Percentiles rank a stretch among this genome's conserved stretches.
Conservation (phyloP, 2,329 filamentous ascomycete genomes). For the Scytalidium sp. region DNA sequence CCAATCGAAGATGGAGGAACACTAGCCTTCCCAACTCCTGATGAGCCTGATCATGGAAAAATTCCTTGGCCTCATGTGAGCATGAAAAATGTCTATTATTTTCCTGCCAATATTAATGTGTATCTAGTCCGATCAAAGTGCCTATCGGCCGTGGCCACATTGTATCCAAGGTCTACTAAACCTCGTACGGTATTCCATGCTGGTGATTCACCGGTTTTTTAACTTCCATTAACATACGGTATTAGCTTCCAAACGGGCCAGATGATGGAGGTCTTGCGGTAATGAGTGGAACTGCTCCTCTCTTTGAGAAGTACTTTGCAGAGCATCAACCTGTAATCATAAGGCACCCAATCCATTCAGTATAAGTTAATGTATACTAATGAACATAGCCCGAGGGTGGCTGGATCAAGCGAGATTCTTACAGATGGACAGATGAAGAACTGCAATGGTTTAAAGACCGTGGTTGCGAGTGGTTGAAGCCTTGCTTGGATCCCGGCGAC, state of each 20-base stretch:
- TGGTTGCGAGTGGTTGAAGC: conserved; percentile 35
- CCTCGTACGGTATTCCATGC: conserved; percentile 8
- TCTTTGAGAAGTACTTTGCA: conserved; percentile 25
- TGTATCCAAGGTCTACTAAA: conserved; percentile 45
- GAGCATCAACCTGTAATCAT: neutral
- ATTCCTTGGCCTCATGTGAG: neutral
- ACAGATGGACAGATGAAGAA: conserved; percentile 27
- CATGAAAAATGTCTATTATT: neutral
- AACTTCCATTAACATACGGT: neutral
- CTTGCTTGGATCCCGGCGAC: conserved; percentile 37
- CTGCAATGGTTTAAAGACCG: conserved; percentile 37
- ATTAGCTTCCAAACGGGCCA: conserved; percentile 21
- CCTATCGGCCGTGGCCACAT: conserved; percentile 32
- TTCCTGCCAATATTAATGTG: conserved; percentile 16
- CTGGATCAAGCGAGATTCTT: neutral
- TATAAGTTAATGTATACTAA: neutral
- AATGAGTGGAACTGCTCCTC: conserved; percentile 24
- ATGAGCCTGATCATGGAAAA: neutral
- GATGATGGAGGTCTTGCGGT: conserved; percentile 30
- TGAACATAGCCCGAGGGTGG: neutral
- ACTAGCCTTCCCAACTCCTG: conserved; percentile 5
- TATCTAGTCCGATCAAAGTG: conserved; percentile 37
- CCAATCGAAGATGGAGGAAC: conserved; percentile 6
- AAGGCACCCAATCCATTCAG: neutral
- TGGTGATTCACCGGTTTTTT: neutral